These are phyloP conservation scores for Curvularia sp. DNA, from an alignment of 2,329 filamentous ascomycete species.

Conservation along the genomic window DNA sequence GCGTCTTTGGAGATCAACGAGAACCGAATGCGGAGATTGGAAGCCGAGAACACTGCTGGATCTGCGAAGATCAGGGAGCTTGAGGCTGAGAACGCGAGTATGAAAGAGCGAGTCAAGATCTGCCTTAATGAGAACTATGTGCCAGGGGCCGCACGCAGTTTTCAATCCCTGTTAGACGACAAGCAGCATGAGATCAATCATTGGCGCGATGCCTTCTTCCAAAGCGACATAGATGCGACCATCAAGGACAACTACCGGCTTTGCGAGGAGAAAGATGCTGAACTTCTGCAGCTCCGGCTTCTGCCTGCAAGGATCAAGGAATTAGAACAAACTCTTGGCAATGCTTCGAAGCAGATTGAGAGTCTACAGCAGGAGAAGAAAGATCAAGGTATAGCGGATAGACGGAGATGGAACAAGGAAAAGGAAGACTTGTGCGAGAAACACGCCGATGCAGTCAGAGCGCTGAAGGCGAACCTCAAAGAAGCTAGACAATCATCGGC, in stretches of 20 bases:
- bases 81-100: background rate
- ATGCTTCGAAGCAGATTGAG: background rate
- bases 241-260: background rate
- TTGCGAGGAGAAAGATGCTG: slow-evolving; percentile 3
- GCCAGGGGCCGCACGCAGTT: background rate
- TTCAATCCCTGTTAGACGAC: background rate
- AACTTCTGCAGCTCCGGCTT: slow-evolving; percentile 3
- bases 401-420: slow-evolving; percentile 1
- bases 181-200: background rate
- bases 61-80: background rate
- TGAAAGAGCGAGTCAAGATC: background rate
- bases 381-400: slow-evolving; percentile 3
- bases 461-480: background rate
- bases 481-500: background rate
- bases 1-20: background rate
- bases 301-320: background rate
- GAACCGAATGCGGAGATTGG: background rate
- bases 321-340: background rate
- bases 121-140: background rate
- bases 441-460: background rate
- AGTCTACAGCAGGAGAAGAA: slow-evolving; percentile 4
- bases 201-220: background rate
- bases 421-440: background rate
- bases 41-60: background rate
- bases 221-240: background rate